Conservation (phyloP, 2,329 filamentous ascomycete genomes). For the Fusarium albidum region DNA sequence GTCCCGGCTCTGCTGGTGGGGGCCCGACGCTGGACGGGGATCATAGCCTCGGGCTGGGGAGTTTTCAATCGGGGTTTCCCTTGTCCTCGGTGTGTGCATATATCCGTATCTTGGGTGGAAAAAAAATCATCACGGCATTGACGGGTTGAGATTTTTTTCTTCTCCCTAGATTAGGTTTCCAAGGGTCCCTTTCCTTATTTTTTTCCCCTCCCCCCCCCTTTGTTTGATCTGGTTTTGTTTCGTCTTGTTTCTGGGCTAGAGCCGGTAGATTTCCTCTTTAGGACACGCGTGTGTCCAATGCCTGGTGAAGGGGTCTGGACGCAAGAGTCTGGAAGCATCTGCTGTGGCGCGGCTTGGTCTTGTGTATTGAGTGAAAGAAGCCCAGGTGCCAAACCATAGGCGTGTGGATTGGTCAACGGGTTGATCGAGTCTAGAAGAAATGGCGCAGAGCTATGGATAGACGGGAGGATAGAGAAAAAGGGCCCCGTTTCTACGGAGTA, state of each 20-base stretch:
- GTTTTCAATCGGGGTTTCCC: too few species aligned
- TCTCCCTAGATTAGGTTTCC: background rate
- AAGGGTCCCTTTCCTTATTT: background rate
- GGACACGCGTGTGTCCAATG: background rate
- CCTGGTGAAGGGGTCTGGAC: background rate
- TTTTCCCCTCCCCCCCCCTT: background rate
- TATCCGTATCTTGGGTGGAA: too few species aligned
- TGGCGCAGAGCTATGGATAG: background rate
- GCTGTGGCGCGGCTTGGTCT: conserved; percentile 23
- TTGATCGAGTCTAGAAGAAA: conserved; percentile 10
- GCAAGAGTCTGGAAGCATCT: conserved; percentile 29
- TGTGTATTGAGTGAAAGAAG: background rate
- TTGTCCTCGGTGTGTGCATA: too few species aligned
- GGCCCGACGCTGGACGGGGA: background rate
- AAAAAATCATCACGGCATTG: too few species aligned
- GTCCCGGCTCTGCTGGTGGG: conserved; percentile 19
- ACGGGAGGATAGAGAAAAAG: background rate
- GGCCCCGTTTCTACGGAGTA: too few species aligned
- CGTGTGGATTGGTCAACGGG: conserved; percentile 5
- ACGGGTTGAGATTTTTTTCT: background rate
- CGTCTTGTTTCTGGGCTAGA: background rate
- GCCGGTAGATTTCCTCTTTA: conserved; percentile 17
- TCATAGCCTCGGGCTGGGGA: too few species aligned
- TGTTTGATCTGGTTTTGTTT: background rate
- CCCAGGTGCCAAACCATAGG: conserved; percentile 3